Base-by-base conservation (phyloP, 495 filamentous ascomycete species). In the Aspergillus bridgeri region DNA sequence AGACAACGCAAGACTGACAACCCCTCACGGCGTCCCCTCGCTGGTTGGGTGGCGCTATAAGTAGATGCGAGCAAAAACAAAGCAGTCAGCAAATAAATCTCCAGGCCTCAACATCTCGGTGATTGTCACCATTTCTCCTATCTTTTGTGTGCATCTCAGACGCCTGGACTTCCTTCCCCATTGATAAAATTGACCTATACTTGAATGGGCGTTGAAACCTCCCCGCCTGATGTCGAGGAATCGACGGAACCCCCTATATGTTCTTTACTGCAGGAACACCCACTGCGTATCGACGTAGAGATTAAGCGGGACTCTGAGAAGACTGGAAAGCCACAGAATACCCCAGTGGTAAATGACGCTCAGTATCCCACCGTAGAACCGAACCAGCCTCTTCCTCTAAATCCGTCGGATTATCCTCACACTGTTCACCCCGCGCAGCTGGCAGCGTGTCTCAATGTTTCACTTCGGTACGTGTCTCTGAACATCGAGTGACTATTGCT, bases 241-340 rank as follows among this genome's bases (percentile, higher is more conserved):
- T 74, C 72, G 72, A 72, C 72, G 52, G 72, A 75, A 45, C 72
- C 72, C 65, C 71, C 72, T 74, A 75, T 75, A 75, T 71, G 70
- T 75, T 51, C 58, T 67, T 73, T 61, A 54, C 61, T 58, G 55
- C 43, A 57, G 48, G 63, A 70, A 60, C 57, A 60, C 54, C 54
- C 55, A 59, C 29, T 42, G 6, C 59, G 58, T 24, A 51, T 42
- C 54, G 56, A 59, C 59, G 53, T 67, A 68, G 58, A 62, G 52
- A 24, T 22, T 47, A 52, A 59, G 44, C 48, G 47, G 45, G 50
- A 47, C 18, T 22, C 21, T 43, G 54, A 56, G 27, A 63, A 59
- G 47, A 38, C 33, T 19, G 18, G 11, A 43, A 22, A 48, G 22
- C 20, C 33, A 42, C 51, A 51, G 29, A 55, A 6, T n/a, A n/a